Conservation (phyloP, 2,329 filamentous ascomycete genomes). For the Coniochaeta sp. region DNA sequence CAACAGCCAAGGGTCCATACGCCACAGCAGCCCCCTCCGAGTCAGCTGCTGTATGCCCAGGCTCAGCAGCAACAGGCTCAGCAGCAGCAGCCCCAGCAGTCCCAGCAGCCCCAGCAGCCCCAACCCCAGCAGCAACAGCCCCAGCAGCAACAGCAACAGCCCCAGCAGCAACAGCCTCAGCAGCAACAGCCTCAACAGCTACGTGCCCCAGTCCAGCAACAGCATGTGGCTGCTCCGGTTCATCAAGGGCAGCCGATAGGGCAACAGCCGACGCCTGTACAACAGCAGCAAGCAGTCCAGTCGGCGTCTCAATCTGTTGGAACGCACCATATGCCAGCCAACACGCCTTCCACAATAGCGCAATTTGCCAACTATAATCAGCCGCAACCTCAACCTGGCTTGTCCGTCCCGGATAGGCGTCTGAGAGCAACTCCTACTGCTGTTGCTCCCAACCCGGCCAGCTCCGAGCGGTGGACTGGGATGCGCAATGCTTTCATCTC, state of each 20-base stretch:
- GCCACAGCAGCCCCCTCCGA: too few relatives aligned
- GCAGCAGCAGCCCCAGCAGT: background rate
- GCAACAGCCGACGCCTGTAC: background rate
- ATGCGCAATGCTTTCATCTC: background rate
- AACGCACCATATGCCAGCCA: background rate
- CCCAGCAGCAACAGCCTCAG: background rate
- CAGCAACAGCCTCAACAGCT: background rate
- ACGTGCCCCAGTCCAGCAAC: background rate
- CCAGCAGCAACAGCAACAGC: background rate
- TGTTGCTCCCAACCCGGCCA: background rate
- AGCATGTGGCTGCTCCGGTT: background rate
- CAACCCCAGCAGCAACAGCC: slow-evolving; percentile 1
- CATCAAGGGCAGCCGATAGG: background rate
- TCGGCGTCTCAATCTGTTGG: background rate
- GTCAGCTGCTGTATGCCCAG: slow-evolving; percentile 10
- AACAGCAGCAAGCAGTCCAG: background rate
- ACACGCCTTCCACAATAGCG: background rate
- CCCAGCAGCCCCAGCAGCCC: slow-evolving; percentile 5
- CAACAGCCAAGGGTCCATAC: too few relatives aligned
- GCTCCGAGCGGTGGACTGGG: background rate
- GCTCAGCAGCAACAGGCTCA: slow-evolving; percentile 9
- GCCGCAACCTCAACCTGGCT: background rate
- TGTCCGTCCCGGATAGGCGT: background rate
- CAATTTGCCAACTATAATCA: background rate
- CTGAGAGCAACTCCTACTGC: background rate